Evolutionary conservation across 1,139 yeast genomes (phyloP), one percentile per base, ranked within the genome.

Genomic region (Diutina pseudorugosa): DNA sequence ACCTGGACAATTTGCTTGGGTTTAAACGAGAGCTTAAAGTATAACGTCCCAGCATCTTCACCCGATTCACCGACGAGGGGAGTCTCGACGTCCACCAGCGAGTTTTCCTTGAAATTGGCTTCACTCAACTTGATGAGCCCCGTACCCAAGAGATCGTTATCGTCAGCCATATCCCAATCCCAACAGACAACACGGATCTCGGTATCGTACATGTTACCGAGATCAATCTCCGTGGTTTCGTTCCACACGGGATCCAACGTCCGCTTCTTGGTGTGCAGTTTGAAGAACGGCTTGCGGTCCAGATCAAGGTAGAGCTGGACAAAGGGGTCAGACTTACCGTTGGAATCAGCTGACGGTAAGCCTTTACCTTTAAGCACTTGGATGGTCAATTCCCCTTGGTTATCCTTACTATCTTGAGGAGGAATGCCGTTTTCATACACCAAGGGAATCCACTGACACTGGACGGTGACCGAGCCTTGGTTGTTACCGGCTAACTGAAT

Each of bases 91-190:
- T 80, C 82, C 16, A 64, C 65, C 12, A 74, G 69, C 14, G 77
- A 75, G 50, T 75, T 74, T 36, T 76, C 71, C 20, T 43, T 20
- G 59, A 83, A 83, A 16, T 45, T 27, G 47, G 93, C 72, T 12
- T 82, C 80, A 0, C 78, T 66, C 57, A 93, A 69, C 18, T 80
- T 76, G 55, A 90, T 64, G 27, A 62, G 61, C n/a, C 83, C 89
- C 41, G 70, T 70, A 54, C 98, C 96, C 55, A 93, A 73, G 56
- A 76, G 73, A 66, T 93, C 98, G 65, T 93, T 94, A 57, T 83
- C 88, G 30, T 86, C 82, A 57, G 96, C 96, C 58, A 91, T 80
- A 68, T 93, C 98, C 96, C 97, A 91, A 65, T 93, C 98, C 61
- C 66, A 76, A 36, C 87, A 80, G 53, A 75, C 78, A 51, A 87